Evolutionary conservation across 768 basidiomycete species (phyloP), one percentile per base, ranked within the genome.

Genomic region (Filobasidium floriforme): DNA sequence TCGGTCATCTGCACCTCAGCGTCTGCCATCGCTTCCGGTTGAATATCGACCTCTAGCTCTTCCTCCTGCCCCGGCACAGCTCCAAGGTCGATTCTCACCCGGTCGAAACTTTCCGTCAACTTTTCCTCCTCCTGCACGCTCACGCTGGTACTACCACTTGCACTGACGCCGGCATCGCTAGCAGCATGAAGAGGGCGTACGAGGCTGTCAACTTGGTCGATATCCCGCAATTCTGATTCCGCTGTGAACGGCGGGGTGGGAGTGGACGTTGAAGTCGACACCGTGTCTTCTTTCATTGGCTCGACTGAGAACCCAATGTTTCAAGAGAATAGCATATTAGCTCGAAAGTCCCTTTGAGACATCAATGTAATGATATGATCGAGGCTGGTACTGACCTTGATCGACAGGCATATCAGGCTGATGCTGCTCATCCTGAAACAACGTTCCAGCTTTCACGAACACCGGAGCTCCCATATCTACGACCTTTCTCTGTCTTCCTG

Each of bases 361-460:
- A n/a, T n/a, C n/a, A n/a, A 19, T 3, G 49, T 2, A 51, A 7
- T 19, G 49, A 19, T 37, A 60, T 37, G 32, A 37, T 37, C 9
- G 32, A 9, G 9, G 32, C 9, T 24, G 24, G 12, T 3, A 51
- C 46, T 18, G 18, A 51, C 46, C 46, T 19, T 18, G 46, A 51
- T 51, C 54, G 29, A 57, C 22, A 32, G 26, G 52, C 54, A 59
- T 43, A 63, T 68, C 62, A 7, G 54, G 55, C 5, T 60, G 43
- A 12, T 40, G 60, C 18, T 60, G 73, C 1, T 75, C 76, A 37
- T 75, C 73, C 63, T 73, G 73, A 69, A 77, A 76, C 52, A 78
- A 61, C 63, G 76, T 75, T 44, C 77, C 76, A 51, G 75, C 77
- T 66, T 75, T 78, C 32, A 76, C 73, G 60, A 77, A 77, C 18